Percentiles rank a stretch among this genome's conserved stretches.
Evolutionary conservation across 2,329 filamentous ascomycete genomes (phyloP).

Genomic region (Metarhizium guizhouense): DNA sequence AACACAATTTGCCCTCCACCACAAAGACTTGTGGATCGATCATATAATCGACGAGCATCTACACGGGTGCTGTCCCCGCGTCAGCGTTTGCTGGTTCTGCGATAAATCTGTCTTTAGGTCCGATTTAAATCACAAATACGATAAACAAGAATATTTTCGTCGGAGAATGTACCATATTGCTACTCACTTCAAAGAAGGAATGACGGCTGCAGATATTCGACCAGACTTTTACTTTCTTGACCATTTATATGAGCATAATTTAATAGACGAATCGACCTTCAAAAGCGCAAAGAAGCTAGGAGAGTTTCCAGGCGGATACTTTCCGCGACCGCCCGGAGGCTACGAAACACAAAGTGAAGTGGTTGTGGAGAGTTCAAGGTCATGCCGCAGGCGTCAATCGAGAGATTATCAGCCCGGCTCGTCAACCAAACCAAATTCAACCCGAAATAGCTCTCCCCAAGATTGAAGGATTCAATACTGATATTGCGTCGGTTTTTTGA

Average conservation of each 20-base stretch:
- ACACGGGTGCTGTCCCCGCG: constrained; percentile 20
- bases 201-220: constrained; percentile 16
- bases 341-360: no score
- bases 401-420: no score
- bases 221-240: constrained; percentile 32
- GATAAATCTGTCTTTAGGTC: constrained; percentile 23
- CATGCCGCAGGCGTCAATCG: no score
- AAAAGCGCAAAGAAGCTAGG: constrained; percentile 10
- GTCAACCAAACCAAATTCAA: no score
- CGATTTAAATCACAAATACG: not conserved
- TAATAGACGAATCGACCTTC: constrained; percentile 20
- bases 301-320: constrained; percentile 20
- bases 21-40: constrained; percentile 33
- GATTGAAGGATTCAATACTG: no score
- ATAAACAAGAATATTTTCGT: constrained; percentile 18
- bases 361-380: no score
- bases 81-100: constrained; percentile 43
- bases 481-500: no score
- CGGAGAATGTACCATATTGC: constrained; percentile 42
- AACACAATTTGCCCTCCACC: constrained; percentile 25
- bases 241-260: constrained; percentile 21
- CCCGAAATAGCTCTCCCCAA: no score
- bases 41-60: constrained; percentile 34
- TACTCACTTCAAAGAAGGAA: constrained; percentile 28
- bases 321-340: no score